A percentile compares a stretch with the other conserved stretches of the same genome.
Evolutionary conservation across 2,329 filamentous ascomycete species (phyloP).

Genomic region (Paramyrothecium sp.): DNA sequence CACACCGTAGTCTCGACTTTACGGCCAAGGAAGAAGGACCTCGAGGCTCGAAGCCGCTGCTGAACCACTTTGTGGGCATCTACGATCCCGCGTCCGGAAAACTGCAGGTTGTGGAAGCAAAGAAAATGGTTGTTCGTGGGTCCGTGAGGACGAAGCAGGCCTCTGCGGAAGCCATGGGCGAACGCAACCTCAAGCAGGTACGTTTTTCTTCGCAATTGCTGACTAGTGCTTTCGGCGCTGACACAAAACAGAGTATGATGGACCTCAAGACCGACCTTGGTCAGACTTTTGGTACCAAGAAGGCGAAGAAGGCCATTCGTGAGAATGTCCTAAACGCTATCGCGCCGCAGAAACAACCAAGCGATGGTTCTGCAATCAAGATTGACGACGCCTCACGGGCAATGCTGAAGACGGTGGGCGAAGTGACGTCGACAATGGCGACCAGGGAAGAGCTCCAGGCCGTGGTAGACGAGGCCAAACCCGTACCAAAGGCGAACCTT

Average conservation of each 20-base stretch:
- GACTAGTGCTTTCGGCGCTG: constrained; percentile 16
- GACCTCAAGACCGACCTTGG: constrained; percentile 69
- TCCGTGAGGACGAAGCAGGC: constrained; percentile 55
- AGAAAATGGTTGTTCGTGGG: constrained; percentile 62
- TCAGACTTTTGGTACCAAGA: constrained; percentile 80
- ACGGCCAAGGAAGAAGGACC: constrained; percentile 49
- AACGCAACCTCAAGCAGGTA: constrained; percentile 26
- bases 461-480: constrained; percentile 65
- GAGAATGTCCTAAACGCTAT: constrained; percentile 72
- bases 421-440: constrained; percentile 63
- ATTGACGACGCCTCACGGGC: constrained; percentile 55
- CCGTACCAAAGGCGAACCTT: constrained; percentile 69
- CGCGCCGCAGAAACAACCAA: constrained; percentile 34
- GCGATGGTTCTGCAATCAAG: constrained; percentile 40
- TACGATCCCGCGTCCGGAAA: constrained; percentile 60
- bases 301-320: constrained; percentile 75
- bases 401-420: constrained; percentile 63
- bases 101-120: constrained; percentile 60
- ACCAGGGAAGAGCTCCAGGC: constrained; percentile 64
- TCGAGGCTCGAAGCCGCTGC: constrained; percentile 28
- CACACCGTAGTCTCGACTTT: constrained; percentile 58
- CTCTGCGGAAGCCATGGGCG: constrained; percentile 42
- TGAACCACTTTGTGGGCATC: constrained; percentile 65
- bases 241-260: constrained; percentile 47
- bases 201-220: not conserved